phyloP scores from a whole-genome alignment of 306 rosid genomes.

The Astragalus glycyphyllos region DNA sequence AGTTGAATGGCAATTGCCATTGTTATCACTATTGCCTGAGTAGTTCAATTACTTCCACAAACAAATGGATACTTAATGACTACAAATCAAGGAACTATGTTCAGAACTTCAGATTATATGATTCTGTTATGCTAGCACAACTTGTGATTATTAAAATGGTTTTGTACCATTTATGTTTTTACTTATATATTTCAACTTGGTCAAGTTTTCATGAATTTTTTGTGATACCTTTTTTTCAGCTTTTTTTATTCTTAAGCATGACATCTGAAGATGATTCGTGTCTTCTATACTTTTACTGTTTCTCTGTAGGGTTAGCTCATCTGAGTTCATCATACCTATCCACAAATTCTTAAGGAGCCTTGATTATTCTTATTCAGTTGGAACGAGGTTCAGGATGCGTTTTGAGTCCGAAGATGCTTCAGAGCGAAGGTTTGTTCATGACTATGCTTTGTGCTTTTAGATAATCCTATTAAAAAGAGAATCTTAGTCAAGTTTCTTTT shows the following conservation, averaged over 20 bases:
- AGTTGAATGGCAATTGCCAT: background rate
- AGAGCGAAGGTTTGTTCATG: constrained; percentile 68
- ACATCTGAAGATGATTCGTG: constrained; percentile 32
- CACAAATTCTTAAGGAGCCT: constrained; percentile 73
- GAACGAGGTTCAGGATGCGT: constrained; percentile 87
- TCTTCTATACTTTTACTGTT: background rate
- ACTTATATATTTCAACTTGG: constrained; percentile 1
- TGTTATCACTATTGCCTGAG: background rate
- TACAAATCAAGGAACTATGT: constrained; percentile 4
- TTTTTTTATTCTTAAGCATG: background rate
- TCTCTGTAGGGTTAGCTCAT: constrained; percentile 67
- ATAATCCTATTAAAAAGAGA: constrained; percentile 4
- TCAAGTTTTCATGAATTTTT: constrained; percentile 27
- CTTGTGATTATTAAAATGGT: background rate
- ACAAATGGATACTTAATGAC: background rate
- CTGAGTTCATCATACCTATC: constrained; percentile 75
- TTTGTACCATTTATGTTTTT: background rate
- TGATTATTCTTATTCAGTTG: constrained; percentile 67
- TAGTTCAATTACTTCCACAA: background rate
- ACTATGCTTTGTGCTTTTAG: constrained; percentile 28
- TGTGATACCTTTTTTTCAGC: background rate
- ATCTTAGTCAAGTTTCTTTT: constrained; percentile 26
- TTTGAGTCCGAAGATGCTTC: constrained; percentile 84
- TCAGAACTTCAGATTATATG: no score
- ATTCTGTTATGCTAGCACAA: background rate